phyloP scores from a whole-genome alignment of 495 filamentous ascomycete genomes.

The Penicillium verhagenii region DNA sequence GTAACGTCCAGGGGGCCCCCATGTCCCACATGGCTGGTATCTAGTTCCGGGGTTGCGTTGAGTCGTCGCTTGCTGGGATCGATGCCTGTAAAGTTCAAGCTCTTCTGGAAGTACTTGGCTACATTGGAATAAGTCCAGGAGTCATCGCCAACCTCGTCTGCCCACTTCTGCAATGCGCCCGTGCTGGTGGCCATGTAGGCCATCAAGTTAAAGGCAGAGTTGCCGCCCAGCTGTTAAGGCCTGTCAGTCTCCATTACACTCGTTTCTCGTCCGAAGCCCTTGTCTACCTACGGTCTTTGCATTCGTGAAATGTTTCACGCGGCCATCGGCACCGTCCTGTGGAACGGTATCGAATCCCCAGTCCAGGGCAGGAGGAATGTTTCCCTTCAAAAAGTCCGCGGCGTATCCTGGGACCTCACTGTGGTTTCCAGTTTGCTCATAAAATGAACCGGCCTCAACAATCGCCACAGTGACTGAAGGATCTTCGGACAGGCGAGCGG shows the following conservation, averaged over 20 bases:
- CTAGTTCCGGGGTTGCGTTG: neutral
- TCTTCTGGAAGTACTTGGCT: neutral
- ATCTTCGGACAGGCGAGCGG: conserved; percentile 39
- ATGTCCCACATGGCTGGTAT: neutral
- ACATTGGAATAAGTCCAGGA: conserved; percentile 36
- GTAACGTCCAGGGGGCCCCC: neutral
- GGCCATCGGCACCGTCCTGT: conserved; percentile 27
- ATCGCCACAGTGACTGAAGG: conserved; percentile 36
- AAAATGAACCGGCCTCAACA: conserved; percentile 55
- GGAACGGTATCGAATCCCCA: conserved; percentile 46
- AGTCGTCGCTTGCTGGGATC: neutral
- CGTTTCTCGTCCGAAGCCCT: neutral
- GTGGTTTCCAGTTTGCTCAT: conserved; percentile 48
- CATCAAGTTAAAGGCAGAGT: conserved; percentile 40
- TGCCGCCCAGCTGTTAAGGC: neutral
- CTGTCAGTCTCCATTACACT: too few species aligned
- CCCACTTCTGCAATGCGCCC: conserved; percentile 49
- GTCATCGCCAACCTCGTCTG: conserved; percentile 52
- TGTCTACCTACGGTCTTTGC: neutral
- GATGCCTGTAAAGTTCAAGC: neutral
- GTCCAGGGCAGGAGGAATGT: conserved; percentile 46
- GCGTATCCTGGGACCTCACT: conserved; percentile 37
- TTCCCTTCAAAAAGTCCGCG: conserved; percentile 22
- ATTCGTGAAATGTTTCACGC: too few species aligned
- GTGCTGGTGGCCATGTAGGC: conserved; percentile 36